phyloP scores from a whole-genome alignment of 768 basidiomycete species.

The Gloeostereum incarnatum region DNA sequence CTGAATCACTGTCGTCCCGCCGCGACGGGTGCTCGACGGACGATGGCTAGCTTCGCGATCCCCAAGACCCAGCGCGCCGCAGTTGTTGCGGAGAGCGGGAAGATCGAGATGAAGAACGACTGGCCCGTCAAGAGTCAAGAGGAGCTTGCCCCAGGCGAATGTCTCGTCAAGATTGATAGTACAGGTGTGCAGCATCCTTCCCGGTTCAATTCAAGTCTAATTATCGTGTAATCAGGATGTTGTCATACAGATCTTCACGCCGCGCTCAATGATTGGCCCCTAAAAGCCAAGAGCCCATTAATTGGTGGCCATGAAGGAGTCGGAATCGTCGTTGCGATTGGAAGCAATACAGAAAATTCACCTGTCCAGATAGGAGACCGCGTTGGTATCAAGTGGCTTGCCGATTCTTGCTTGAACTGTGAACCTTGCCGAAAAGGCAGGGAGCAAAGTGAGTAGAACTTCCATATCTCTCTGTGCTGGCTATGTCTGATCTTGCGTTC shows the following conservation, averaged over 20 bases:
- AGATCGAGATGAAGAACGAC: conserved; percentile 28
- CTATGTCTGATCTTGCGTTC: background rate
- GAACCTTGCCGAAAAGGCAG: conserved; percentile 65
- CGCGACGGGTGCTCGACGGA: too few species aligned
- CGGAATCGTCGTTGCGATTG: conserved; percentile 76
- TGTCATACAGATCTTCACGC: conserved; percentile 82
- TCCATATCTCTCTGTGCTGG: background rate
- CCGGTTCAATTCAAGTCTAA: conserved; percentile 15
- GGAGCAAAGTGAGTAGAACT: conserved; percentile 47
- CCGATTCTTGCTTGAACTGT: conserved; percentile 65
- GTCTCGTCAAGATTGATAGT: conserved; percentile 64
- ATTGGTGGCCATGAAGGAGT: conserved; percentile 84
- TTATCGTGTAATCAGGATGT: too few species aligned
- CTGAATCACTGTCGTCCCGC: too few species aligned
- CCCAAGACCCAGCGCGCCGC: conserved; percentile 33
- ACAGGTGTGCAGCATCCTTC: conserved; percentile 45
- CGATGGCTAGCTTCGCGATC: conserved; percentile 12
- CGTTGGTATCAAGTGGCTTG: conserved; percentile 79
- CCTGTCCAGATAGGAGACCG: conserved; percentile 70
- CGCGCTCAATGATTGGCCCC: conserved; percentile 70
- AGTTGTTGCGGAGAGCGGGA: conserved; percentile 22
- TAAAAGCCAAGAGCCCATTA: conserved; percentile 48
- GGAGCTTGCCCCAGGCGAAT: conserved; percentile 59
- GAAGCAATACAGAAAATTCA: conserved; percentile 42
- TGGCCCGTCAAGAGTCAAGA: conserved; percentile 44